phyloP scores from a whole-genome alignment of 495 filamentous ascomycete genomes.

The Aspergillus saccharolyticus region DNA sequence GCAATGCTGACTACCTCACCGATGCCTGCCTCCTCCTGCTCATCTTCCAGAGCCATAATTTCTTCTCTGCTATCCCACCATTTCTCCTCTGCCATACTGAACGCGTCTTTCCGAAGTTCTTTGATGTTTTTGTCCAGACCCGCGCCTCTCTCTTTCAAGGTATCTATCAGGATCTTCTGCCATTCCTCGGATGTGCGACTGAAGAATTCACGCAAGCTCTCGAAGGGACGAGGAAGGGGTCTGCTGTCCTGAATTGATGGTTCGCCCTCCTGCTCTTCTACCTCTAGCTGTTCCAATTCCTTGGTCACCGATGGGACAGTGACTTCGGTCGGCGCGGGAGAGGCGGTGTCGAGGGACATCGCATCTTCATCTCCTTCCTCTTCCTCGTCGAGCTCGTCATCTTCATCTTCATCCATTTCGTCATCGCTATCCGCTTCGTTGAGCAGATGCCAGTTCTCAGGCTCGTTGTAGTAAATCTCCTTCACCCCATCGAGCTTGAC shows the following conservation, averaged over 20 bases:
- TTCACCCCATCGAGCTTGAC: constrained; percentile 88
- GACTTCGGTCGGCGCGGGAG: constrained; percentile 31
- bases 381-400: constrained; percentile 61
- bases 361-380: constrained; percentile 38
- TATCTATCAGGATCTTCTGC: constrained; percentile 77
- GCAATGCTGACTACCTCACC: constrained; percentile 86
- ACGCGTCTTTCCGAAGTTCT: constrained; percentile 85
- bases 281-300: constrained; percentile 58
- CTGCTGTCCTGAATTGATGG: constrained; percentile 41
- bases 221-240: constrained; percentile 72
- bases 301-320: constrained; percentile 42
- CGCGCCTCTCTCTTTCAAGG: constrained; percentile 53
- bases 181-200: constrained; percentile 79
- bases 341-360: constrained; percentile 37
- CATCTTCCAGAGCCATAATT: constrained; percentile 86
- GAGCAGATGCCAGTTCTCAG: constrained; percentile 78
- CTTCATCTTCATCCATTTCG: constrained; percentile 63
- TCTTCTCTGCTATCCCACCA: constrained; percentile 99
- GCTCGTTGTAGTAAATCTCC: constrained; percentile 77
- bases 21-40: constrained; percentile 93
- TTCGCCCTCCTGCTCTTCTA: constrained; percentile 51
- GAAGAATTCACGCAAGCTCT: constrained; percentile 89
- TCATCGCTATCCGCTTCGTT: constrained; percentile 65
- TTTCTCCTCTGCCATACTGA: constrained; percentile 84
- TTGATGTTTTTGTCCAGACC: constrained; percentile 63